Conservation (phyloP, 2,329 filamentous ascomycete species). For the Colletotrichum eremochloae region DNA sequence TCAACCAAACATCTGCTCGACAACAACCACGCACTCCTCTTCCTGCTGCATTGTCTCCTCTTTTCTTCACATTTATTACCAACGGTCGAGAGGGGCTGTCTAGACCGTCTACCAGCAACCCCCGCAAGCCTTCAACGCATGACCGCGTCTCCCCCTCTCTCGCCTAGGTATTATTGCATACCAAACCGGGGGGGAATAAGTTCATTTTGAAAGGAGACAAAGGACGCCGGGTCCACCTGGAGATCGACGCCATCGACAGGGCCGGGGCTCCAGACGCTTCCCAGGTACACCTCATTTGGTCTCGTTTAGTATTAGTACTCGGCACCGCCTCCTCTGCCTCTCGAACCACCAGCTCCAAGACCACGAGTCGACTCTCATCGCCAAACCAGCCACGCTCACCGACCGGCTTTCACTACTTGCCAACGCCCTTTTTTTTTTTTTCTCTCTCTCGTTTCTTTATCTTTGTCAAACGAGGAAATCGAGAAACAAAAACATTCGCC, state of each 20-base stretch:
- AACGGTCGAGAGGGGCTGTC: slow-evolving; percentile 26
- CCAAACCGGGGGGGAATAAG: slow-evolving; percentile 22
- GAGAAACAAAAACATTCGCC: not conserved
- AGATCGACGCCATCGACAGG: slow-evolving; percentile 40
- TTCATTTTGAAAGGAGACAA: slow-evolving; percentile 42
- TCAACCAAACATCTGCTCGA: slow-evolving; percentile 38
- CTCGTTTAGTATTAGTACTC: slow-evolving; percentile 39
- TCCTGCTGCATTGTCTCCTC: slow-evolving; percentile 31
- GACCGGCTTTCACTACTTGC: not conserved
- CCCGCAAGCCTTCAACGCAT: slow-evolving; percentile 31
- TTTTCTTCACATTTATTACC: slow-evolving; percentile 36
- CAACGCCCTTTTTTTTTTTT: not conserved
- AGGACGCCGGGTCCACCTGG: slow-evolving; percentile 34
- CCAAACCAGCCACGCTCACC: slow-evolving; percentile 26
- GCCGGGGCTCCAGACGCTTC: slow-evolving; percentile 20
- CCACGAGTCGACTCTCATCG: slow-evolving; percentile 34
- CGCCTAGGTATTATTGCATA: slow-evolving; percentile 16
- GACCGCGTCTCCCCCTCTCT: slow-evolving; percentile 15
- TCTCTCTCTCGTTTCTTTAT: too few relatives aligned
- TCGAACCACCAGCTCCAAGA: slow-evolving; percentile 28
- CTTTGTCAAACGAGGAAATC: not conserved
- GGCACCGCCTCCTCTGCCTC: slow-evolving; percentile 19
- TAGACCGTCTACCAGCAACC: slow-evolving; percentile 22
- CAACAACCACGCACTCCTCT: slow-evolving; percentile 30
- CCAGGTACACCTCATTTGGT: slow-evolving; percentile 4